Conservation (phyloP, 495 filamentous ascomycete genomes). For the Amniculicola lignicola region DNA sequence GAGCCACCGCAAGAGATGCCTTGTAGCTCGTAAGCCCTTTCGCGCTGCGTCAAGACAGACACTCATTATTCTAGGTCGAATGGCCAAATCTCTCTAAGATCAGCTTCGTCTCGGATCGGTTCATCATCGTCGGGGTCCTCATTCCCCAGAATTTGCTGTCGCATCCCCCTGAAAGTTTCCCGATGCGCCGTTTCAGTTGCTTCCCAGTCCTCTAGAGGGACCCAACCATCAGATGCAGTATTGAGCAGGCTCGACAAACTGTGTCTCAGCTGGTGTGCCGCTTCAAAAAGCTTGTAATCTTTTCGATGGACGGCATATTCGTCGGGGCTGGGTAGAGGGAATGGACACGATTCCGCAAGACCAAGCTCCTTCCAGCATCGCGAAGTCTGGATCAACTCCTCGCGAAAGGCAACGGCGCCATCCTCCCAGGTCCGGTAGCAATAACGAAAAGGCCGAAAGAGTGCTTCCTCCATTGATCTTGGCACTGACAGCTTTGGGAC, state of each 20-base stretch:
- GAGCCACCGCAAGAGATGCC: slow-evolving; percentile 1
- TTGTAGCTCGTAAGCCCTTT: slow-evolving; percentile 1
- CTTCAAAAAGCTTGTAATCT: slow-evolving; percentile 43
- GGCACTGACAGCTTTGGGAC: slow-evolving; percentile 40
- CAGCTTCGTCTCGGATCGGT: slow-evolving; percentile 39
- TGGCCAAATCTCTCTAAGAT: slow-evolving; percentile 43
- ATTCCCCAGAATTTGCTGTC: slow-evolving; percentile 37
- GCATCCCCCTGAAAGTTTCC: slow-evolving; percentile 32
- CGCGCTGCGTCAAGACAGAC: not conserved
- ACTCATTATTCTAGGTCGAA: slow-evolving; percentile 34
- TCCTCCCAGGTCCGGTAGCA: slow-evolving; percentile 49
- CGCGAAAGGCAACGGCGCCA: slow-evolving; percentile 43
- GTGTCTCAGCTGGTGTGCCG: slow-evolving; percentile 39
- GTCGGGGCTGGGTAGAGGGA: slow-evolving; percentile 37
- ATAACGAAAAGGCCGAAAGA: slow-evolving; percentile 47
- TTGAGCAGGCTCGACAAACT: slow-evolving; percentile 40
- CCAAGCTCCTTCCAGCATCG: slow-evolving; percentile 44
- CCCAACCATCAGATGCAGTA: slow-evolving; percentile 45
- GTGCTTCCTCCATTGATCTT: slow-evolving; percentile 42
- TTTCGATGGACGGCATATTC: slow-evolving; percentile 40
- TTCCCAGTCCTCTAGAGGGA: slow-evolving; percentile 43
- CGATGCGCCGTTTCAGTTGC: slow-evolving; percentile 37
- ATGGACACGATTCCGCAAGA: slow-evolving; percentile 43
- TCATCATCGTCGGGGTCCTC: slow-evolving; percentile 37
- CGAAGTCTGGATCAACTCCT: slow-evolving; percentile 46